These are phyloP conservation scores for Yarrowia deformans DNA, from an alignment of 805 yeast genomes.

Conservation along the genomic window DNA sequence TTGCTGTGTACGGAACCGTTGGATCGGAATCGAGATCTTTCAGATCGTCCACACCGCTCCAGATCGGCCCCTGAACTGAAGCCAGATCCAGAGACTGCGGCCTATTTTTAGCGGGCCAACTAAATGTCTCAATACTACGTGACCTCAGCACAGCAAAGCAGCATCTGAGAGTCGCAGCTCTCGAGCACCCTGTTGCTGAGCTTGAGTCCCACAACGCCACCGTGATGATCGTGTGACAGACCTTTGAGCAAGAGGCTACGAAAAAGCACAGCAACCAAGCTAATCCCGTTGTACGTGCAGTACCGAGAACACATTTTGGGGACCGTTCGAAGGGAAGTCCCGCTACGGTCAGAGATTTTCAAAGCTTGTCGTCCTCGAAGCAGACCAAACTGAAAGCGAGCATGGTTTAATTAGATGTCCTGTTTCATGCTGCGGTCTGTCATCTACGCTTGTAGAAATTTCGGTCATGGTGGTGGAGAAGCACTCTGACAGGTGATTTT, in stretches of 20 bases:
- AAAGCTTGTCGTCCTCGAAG: constrained; percentile 12
- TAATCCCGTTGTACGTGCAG: neutral
- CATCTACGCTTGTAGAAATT: too few relatives aligned
- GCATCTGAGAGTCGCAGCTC: constrained; percentile 21
- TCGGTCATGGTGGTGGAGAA: too few relatives aligned
- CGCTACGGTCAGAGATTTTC: neutral
- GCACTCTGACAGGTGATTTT: too few relatives aligned
- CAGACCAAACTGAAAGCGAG: neutral
- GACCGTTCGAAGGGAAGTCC: neutral
- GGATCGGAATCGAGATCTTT: too few relatives aligned
- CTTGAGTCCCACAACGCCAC: constrained; percentile 10
- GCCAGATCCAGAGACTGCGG: too few relatives aligned
- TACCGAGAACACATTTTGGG: neutral
- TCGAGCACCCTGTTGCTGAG: constrained; percentile 9
- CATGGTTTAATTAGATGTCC: constrained; percentile 1
- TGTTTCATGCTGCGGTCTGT: too few relatives aligned
- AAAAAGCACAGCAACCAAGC: constrained; percentile 3
- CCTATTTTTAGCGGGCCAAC: constrained; percentile 25
- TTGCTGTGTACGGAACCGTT: too few relatives aligned
- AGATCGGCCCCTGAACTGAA: too few relatives aligned
- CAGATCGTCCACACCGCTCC: too few relatives aligned
- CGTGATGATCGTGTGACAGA: constrained; percentile 9
- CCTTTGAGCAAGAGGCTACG: neutral
- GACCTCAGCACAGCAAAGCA: constrained; percentile 1
- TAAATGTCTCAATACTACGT: constrained; percentile 5